Evolutionary conservation across 2,329 filamentous ascomycete species (phyloP).

Genomic region (Harringtonia aguacate): DNA sequence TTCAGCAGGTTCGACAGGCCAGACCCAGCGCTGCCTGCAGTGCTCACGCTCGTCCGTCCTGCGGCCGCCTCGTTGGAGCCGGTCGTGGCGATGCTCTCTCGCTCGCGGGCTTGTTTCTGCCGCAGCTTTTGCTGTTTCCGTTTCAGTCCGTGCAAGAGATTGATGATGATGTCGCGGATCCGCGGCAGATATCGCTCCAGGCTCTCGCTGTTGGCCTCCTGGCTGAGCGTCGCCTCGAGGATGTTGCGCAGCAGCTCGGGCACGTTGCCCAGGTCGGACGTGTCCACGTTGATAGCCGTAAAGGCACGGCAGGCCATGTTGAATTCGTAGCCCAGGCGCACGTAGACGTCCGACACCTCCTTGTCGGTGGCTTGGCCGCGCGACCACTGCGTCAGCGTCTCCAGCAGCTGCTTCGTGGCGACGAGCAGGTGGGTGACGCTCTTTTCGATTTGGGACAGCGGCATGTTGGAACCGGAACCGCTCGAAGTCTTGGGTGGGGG

Average conservation of each 20-base stretch:
- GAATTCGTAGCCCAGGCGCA: constrained; percentile 95
- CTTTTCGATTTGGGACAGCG: constrained; percentile 94
- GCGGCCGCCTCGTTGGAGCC: neutral
- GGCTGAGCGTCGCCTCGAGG: constrained; percentile 89
- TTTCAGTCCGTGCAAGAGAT: constrained; percentile 88
- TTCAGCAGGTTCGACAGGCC: constrained; percentile 48
- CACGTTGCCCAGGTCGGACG: constrained; percentile 85
- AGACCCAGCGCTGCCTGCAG: constrained; percentile 45
- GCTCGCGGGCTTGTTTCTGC: constrained; percentile 49
- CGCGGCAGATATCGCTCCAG: constrained; percentile 87
- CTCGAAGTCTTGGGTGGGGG: constrained; percentile 29
- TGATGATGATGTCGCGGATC: constrained; percentile 98
- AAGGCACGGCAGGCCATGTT: constrained; percentile 98
- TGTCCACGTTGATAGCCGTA: constrained; percentile 93
- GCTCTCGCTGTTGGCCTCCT: constrained; percentile 89
- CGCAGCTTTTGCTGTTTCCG: constrained; percentile 87
- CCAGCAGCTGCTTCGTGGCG: constrained; percentile 92
- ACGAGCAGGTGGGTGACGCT: constrained; percentile 96
- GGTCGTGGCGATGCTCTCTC: constrained; percentile 42
- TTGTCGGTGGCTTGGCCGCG: constrained; percentile 83
- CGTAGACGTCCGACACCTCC: constrained; percentile 96
- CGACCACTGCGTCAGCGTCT: constrained; percentile 97
- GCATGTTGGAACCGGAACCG: constrained; percentile 38
- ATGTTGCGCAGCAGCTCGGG: constrained; percentile 85
- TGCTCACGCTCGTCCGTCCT: constrained; percentile 46